Percentiles rank a stretch among this genome's conserved stretches.
phyloP scores from a whole-genome alignment of 352 stramenopile species.

The Phytophthora colocasiae region DNA sequence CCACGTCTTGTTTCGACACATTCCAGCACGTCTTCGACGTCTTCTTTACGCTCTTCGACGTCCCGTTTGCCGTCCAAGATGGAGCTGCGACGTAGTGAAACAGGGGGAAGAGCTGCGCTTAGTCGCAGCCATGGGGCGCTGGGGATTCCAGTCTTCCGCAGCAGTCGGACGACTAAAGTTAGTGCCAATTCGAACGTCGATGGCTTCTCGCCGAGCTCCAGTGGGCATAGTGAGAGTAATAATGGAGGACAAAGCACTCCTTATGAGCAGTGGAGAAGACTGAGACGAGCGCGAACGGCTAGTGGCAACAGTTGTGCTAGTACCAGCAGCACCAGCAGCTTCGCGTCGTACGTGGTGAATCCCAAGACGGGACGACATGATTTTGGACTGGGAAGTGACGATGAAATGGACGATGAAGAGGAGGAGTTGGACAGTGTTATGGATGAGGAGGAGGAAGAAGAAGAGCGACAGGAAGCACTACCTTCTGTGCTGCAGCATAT shows the following conservation, averaged over 20 bases:
- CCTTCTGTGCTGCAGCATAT: slow-evolving; percentile 48
- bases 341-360: slow-evolving; percentile 60
- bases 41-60: slow-evolving; percentile 28
- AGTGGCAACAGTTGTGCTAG: slow-evolving; percentile 75
- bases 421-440: slow-evolving; percentile 28
- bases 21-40: slow-evolving; percentile 1
- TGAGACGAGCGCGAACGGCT: slow-evolving; percentile 59
- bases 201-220: slow-evolving; percentile 27
- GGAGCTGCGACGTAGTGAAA: slow-evolving; percentile 30
- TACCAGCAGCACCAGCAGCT: slow-evolving; percentile 63
- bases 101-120: slow-evolving; percentile 8
- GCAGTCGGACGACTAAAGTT: slow-evolving; percentile 41
- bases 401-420: slow-evolving; percentile 27
- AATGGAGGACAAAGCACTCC: slow-evolving; percentile 24
- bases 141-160: slow-evolving; percentile 59
- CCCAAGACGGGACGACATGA: slow-evolving; percentile 44
- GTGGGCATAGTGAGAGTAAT: slow-evolving; percentile 15
- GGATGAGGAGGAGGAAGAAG: slow-evolving; percentile 26
- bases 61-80: slow-evolving; percentile 26
- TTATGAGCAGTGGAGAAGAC: slow-evolving; percentile 46
- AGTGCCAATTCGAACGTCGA: slow-evolving; percentile 17
- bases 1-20: slow-evolving; percentile 22
- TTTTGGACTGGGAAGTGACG: slow-evolving; percentile 51
- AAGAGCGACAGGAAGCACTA: slow-evolving; percentile 18
- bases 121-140: slow-evolving; percentile 25